These are phyloP conservation scores for Knufia fluminis DNA, from an alignment of 2,329 filamentous ascomycete species.

Conservation along the genomic window DNA sequence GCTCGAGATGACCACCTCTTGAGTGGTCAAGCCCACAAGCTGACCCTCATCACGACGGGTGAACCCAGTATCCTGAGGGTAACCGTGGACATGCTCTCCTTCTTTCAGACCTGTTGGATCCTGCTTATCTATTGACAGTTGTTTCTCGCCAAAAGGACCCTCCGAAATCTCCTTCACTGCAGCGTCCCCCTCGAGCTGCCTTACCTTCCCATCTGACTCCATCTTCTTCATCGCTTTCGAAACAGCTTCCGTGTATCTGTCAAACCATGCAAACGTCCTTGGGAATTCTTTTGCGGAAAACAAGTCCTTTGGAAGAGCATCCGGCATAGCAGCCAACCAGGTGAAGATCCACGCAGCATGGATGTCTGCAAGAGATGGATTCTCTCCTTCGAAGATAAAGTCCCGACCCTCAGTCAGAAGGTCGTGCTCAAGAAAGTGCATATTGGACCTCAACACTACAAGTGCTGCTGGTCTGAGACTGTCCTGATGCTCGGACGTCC, in stretches of 20 bases:
- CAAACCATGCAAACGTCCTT: constrained; percentile 5
- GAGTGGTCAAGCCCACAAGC: constrained; percentile 2
- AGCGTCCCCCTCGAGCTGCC: constrained; percentile 1
- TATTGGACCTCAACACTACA: neutral
- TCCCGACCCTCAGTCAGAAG: constrained; percentile 5
- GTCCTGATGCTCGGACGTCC: constrained; percentile 4
- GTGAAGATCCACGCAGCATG: constrained; percentile 11
- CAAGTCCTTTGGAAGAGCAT: neutral
- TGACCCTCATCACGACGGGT: constrained; percentile 1
- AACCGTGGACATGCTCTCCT: constrained; percentile 3
- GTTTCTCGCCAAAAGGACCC: constrained; percentile 2
- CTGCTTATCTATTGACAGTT: neutral
- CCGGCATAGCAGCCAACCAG: constrained; percentile 5
- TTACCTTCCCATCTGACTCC: neutral
- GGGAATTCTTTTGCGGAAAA: constrained; percentile 1
- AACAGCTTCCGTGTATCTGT: constrained; percentile 1
- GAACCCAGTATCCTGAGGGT: constrained; percentile 8
- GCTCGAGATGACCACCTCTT: constrained; percentile 6
- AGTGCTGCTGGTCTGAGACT: constrained; percentile 4
- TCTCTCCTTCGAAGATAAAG: neutral
- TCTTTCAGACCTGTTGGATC: neutral
- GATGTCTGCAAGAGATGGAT: constrained; percentile 5
- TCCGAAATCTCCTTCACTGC: constrained; percentile 4
- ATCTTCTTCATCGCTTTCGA: constrained; percentile 3
- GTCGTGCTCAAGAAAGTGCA: constrained; percentile 7